phyloP scores from a whole-genome alignment of 1,284 basidiomycete genomes.

The Phaffia rhodozyma region DNA sequence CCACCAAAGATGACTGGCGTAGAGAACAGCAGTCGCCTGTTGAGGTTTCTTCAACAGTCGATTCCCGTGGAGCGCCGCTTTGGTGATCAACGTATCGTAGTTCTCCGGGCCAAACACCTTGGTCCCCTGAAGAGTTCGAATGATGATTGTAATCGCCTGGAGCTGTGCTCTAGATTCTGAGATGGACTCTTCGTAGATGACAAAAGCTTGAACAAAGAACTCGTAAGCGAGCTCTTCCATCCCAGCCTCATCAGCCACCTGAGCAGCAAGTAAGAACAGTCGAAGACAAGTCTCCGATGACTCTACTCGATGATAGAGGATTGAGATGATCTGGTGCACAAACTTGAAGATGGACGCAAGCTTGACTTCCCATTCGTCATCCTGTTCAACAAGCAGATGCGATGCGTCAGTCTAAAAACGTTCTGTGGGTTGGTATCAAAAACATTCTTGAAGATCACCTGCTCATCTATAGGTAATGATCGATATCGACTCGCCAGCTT shows the following conservation, averaged over 20 bases:
- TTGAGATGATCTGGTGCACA: constrained; percentile 76
- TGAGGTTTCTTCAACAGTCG: constrained; percentile 92
- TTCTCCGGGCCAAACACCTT: constrained; percentile 80
- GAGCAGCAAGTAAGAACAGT: constrained; percentile 83
- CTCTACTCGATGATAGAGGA: constrained; percentile 81
- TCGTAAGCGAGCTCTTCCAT: constrained; percentile 92
- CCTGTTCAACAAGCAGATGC: constrained; percentile 38
- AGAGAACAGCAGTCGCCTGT: constrained; percentile 82
- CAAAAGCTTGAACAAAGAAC: constrained; percentile 89
- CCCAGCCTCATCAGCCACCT: constrained; percentile 80
- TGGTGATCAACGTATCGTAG: constrained; percentile 90
- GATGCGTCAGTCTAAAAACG: constrained; percentile 38
- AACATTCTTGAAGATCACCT: constrained; percentile 21
- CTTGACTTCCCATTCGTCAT: constrained; percentile 69
- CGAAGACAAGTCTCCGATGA: constrained; percentile 78
- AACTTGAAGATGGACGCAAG: constrained; percentile 79
- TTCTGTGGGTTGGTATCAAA: constrained; percentile 24
- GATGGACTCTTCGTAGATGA: constrained; percentile 89
- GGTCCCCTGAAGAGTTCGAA: constrained; percentile 69
- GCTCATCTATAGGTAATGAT: constrained; percentile 40
- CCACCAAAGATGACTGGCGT: constrained; percentile 95
- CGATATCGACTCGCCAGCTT: constrained; percentile 83
- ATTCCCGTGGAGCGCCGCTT: constrained; percentile 84
- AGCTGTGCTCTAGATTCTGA: constrained; percentile 83
- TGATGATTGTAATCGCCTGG: constrained; percentile 83